These are phyloP conservation scores for Grosmannia serpens DNA, from an alignment of 2,329 filamentous ascomycete genomes.

Conservation along the genomic window DNA sequence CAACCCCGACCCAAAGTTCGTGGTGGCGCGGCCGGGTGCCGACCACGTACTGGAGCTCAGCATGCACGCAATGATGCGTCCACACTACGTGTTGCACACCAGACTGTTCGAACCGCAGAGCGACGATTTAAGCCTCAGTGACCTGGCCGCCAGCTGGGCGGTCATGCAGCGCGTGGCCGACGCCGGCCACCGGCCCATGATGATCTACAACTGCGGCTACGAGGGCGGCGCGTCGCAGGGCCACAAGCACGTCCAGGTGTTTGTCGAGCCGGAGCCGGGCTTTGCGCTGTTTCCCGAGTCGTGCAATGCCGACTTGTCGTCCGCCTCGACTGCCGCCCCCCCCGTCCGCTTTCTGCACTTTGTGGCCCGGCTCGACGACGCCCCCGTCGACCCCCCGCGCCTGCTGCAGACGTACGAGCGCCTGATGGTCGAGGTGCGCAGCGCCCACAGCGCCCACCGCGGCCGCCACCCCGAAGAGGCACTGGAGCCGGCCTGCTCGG, in stretches of 20 bases:
- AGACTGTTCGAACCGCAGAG: conserved; percentile 24
- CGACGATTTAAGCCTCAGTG: conserved; percentile 23
- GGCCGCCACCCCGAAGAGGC: conserved; percentile 2
- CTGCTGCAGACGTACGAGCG: conserved; percentile 12
- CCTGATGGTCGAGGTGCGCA: conserved; percentile 9
- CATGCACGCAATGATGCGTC: conserved; percentile 24
- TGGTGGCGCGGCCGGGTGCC: conserved; percentile 15
- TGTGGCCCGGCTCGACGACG: conserved; percentile 7
- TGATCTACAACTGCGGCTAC: conserved; percentile 33
- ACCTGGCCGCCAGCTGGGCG: conserved; percentile 25
- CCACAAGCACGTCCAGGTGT: conserved; percentile 33
- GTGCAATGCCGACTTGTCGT: background rate
- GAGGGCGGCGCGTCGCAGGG: conserved; percentile 29
- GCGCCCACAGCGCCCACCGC: conserved; percentile 10
- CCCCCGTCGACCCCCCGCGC: conserved; percentile 1
- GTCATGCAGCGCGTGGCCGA: conserved; percentile 17
- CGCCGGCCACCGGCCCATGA: conserved; percentile 17
- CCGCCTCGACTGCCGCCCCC: conserved; percentile 4
- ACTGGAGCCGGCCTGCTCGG: background rate
- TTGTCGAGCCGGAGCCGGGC: conserved; percentile 19
- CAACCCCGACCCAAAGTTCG: conserved; percentile 19
- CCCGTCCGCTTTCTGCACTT: conserved; percentile 14
- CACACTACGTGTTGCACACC: conserved; percentile 26
- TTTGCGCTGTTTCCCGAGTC: conserved; percentile 15
- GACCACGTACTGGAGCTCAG: conserved; percentile 23